phyloP scores from a whole-genome alignment of 768 basidiomycete species.

The Hysterangium stoloniferum region DNA sequence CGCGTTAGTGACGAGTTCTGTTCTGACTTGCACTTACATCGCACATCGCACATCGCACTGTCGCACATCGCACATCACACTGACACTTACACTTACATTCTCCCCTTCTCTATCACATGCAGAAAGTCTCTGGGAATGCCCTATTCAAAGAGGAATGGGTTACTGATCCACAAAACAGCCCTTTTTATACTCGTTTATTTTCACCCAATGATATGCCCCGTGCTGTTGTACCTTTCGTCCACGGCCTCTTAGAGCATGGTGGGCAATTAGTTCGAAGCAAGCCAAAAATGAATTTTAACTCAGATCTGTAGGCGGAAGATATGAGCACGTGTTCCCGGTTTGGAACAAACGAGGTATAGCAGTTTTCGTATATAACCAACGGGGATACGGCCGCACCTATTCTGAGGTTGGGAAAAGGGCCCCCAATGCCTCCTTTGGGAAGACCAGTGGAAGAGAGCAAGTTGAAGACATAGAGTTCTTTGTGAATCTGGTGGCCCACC shows the following conservation, averaged over 20 bases:
- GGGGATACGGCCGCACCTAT: slow-evolving; percentile 73
- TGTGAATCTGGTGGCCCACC: slow-evolving; percentile 38
- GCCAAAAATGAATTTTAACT: too few relatives aligned
- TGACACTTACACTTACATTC: too few relatives aligned
- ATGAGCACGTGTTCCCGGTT: slow-evolving; percentile 54
- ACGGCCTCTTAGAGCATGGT: slow-evolving; percentile 73
- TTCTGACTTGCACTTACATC: too few relatives aligned
- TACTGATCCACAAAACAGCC: neutral
- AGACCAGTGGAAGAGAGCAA: slow-evolving; percentile 52
- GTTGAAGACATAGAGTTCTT: slow-evolving; percentile 69
- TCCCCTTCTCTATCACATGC: too few relatives aligned
- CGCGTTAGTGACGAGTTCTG: too few relatives aligned
- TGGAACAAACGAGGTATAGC: slow-evolving; percentile 48
- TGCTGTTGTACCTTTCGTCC: slow-evolving; percentile 59
- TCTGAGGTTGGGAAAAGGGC: slow-evolving; percentile 46
- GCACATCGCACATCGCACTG: too few relatives aligned
- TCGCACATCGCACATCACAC: too few relatives aligned
- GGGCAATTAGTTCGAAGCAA: neutral
- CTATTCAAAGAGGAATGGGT: neutral
- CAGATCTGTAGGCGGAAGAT: too few relatives aligned
- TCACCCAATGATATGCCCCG: neutral
- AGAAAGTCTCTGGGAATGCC: neutral
- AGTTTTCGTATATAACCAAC: slow-evolving; percentile 70
- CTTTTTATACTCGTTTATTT: neutral
- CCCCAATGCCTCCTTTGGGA: slow-evolving; percentile 49